phyloP scores from a whole-genome alignment of 129 eudicot genomes.

The Escallonia rubra region DNA sequence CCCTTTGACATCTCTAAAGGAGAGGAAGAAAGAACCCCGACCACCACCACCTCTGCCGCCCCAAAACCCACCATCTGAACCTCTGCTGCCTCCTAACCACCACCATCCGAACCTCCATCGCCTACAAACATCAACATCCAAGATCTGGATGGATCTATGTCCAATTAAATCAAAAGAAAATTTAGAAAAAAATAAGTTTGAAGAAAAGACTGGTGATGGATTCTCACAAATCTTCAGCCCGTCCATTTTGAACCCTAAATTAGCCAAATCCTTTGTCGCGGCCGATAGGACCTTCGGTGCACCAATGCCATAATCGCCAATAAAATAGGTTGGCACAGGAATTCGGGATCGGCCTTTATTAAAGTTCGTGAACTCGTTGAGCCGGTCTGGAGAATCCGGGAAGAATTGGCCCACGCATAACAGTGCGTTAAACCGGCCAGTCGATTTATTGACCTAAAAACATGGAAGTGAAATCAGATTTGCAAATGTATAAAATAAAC shows the following conservation, averaged over 20 bases:
- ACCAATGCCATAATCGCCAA: slow-evolving; percentile 83
- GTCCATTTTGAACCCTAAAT: slow-evolving; percentile 94
- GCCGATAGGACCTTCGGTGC: slow-evolving; percentile 60
- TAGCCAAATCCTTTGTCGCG: slow-evolving; percentile 49
- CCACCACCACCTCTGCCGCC: too few relatives aligned
- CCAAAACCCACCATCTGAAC: too few relatives aligned
- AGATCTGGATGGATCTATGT: too few relatives aligned
- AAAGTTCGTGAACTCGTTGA: slow-evolving; percentile 69
- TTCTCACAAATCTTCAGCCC: slow-evolving; percentile 68
- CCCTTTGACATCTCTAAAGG: too few relatives aligned
- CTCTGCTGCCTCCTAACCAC: too few relatives aligned
- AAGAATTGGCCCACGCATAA: slow-evolving; percentile 95
- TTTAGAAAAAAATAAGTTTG: too few relatives aligned
- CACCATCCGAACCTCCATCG: too few relatives aligned
- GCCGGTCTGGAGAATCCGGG: slow-evolving; percentile 59
- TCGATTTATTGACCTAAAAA: slow-evolving; percentile 82
- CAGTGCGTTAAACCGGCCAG: slow-evolving; percentile 88
- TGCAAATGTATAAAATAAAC: not conserved
- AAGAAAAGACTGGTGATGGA: too few relatives aligned
- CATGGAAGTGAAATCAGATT: not conserved
- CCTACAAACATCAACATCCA: too few relatives aligned
- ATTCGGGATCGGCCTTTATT: slow-evolving; percentile 53
- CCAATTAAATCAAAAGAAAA: too few relatives aligned
- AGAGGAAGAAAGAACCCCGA: too few relatives aligned
- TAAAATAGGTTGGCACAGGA: slow-evolving; percentile 80